Evolutionary conservation across 2,329 filamentous ascomycete genomes (phyloP), one percentile per base, ranked within the genome.

Genomic region (Pseudodiploospora longispora): DNA sequence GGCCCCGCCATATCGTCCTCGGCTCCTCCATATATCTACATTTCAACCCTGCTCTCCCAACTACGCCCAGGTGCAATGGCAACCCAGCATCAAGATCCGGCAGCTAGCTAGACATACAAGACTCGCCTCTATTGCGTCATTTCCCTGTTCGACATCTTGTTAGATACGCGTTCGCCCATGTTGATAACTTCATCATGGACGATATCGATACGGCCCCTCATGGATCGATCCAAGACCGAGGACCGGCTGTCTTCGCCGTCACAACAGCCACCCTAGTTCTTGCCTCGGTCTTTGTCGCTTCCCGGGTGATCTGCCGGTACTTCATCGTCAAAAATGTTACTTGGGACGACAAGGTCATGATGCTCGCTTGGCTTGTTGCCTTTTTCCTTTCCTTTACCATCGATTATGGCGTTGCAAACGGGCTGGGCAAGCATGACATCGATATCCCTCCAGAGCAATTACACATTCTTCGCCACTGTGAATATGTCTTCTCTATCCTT

Each of bases 291-390:
- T 91, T 95, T 59, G 86, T 95, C 53, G 71, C 72, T 36, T 75
- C 86, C 32, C 81, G 90, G 43, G 71, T 95, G 52, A 66, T 87
- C 36, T 88, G 85, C 48, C 78, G 89, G 29, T 72, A 78, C 40
- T 78, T 75, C 38, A 82, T 96, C 40, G 83, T 95, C 44, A 79
- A 78, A 53, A 81, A 76, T 43, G 66, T 88, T 41, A 80, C 75
- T 44, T 77, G 78, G 69, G 88, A 95, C 64, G 90, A 95, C 70
- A 85, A 82, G 63, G 78, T 86, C 55, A 93, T 95, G 63, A 63
- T 88, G 8, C 52, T 86, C 35, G 87, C 89, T 44, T 95, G 88
- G 90, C 53, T 80, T 9, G 60, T 89, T 38, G 77, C 82, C 34
- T 77, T 85, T 51, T 84, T 79, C 32, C 66, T 87, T 34, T 81